phyloP scores from a whole-genome alignment of 208 protist species.

The Leishmania aethiopica region DNA sequence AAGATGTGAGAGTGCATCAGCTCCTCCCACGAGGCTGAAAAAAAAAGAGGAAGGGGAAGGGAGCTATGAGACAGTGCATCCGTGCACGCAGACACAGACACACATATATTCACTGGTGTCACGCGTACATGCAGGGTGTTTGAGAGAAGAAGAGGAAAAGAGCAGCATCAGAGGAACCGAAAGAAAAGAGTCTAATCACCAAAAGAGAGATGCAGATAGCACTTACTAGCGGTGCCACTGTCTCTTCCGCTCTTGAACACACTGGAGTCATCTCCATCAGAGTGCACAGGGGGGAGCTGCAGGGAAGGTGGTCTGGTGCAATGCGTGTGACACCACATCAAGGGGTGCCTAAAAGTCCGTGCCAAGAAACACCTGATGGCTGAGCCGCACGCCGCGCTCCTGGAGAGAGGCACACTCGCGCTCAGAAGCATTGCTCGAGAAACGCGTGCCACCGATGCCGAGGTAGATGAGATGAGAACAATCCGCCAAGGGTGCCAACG shows the following conservation, averaged over 20 bases:
- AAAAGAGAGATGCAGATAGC: neutral
- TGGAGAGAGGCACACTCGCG: constrained; percentile 9
- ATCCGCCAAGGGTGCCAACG: constrained; percentile 13
- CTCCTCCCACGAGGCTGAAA: neutral
- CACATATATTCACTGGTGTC: neutral
- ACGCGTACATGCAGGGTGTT: neutral
- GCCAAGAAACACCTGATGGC: constrained; percentile 26
- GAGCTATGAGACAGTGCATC: neutral
- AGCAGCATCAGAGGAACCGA: neutral
- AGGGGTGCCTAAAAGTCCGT: constrained; percentile 8
- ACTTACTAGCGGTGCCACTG: neutral
- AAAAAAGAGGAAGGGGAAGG: neutral
- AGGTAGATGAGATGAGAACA: constrained; percentile 21
- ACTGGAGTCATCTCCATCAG: neutral
- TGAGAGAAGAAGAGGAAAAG: neutral
- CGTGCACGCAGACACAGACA: neutral
- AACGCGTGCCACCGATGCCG: constrained; percentile 31
- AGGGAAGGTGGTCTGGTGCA: neutral
- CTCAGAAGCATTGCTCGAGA: constrained; percentile 15
- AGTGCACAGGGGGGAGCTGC: neutral
- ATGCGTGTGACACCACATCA: neutral
- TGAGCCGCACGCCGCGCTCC: constrained; percentile 30
- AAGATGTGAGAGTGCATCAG: neutral
- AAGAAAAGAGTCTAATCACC: neutral
- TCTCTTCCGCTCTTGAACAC: neutral